Evolutionary conservation across 75 land plant genomes (phyloP), one percentile per base, ranked within the genome.

Genomic region (Pinus tabuliformis): DNA sequence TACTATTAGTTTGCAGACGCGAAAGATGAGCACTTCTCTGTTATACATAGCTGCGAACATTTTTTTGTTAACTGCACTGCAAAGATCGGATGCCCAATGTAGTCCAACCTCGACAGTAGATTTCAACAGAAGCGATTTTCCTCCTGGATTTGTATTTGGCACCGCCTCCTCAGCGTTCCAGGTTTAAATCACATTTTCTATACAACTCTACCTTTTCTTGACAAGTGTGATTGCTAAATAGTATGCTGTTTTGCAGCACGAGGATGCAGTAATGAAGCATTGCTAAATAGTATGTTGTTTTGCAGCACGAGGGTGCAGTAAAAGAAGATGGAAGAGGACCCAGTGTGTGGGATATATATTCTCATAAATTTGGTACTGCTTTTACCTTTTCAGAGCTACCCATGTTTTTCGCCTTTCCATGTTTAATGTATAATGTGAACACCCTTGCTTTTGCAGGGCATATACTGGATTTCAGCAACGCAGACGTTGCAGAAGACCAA

Each of bases 251-350:
- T 61, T 80, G 22, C 78, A 78, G 80, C 75, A 78, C 57, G 80
- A 78, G 76, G 80, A 0, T 26, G 26, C 26, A 26, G 26, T 26
- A 26, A 26, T 33, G 33, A 33, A 33, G 33, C 33, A 49, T 17
- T 17, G 7, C 37, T 65, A 16, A 17, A 33, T 33, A 79, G 26
- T 45, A 21, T n/a, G 60, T 16, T 18, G 60, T 21, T 22, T 60
- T 80, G 22, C 78, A 78, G 80, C 74, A 78, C 57, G 80, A 78
- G 76, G 80, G 80, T 16, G 80, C 80, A 17, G 79, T 45, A 8
- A 56, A 36, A 6, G 80, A 78, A 57, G 80, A 58, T 3, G 80
- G 80, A 28, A 20, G 79, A 6, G 62, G 62, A 22, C 63, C 79
- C 30, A 78, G 80, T 26, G 77, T 78, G 11, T 78, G 80, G 80